Conservation (phyloP, 2,329 filamentous ascomycete genomes). For the Pleurostoma richardsiae region DNA sequence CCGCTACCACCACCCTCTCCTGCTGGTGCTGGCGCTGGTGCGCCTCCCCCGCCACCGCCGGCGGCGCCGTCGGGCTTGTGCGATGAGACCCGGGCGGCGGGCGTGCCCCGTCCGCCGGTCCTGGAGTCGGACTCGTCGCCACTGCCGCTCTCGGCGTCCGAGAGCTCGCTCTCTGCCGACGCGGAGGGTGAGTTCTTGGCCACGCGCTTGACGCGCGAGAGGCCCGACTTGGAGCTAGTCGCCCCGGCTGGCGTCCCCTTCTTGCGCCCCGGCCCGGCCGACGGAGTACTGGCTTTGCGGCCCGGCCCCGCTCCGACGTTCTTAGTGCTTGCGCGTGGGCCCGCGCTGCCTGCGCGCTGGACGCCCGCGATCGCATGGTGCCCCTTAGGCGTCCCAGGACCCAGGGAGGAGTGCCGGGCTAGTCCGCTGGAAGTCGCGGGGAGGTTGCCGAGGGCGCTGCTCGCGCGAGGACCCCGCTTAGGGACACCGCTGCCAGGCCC, state of each 20-base stretch:
- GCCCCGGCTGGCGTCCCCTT: constrained; percentile 32
- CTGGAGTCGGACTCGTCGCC: constrained; percentile 44
- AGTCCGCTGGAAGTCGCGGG: constrained; percentile 52
- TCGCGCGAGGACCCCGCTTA: constrained; percentile 48
- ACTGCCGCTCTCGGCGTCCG: constrained; percentile 54
- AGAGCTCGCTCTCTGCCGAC: constrained; percentile 60
- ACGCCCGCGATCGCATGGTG: constrained; percentile 17
- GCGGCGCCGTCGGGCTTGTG: constrained; percentile 12
- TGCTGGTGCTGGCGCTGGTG: neutral
- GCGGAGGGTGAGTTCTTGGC: constrained; percentile 59
- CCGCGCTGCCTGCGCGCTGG: constrained; percentile 50
- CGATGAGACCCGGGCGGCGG: constrained; percentile 18
- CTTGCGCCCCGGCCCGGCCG: constrained; percentile 34
- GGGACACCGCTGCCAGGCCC: constrained; percentile 44
- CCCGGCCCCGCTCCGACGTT: constrained; percentile 28
- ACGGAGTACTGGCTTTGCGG: constrained; percentile 43
- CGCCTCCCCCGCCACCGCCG: constrained; percentile 2
- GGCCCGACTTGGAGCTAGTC: constrained; percentile 45
- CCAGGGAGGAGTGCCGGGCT: constrained; percentile 57
- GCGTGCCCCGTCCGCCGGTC: constrained; percentile 30
- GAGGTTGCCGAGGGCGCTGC: constrained; percentile 38
- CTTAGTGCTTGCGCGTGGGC: constrained; percentile 49
- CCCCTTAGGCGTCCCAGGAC: constrained; percentile 57
- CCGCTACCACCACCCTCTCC: constrained; percentile 15
- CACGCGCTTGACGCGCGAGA: constrained; percentile 58